Evolutionary conservation across 2,329 filamentous ascomycete species (phyloP).

Genomic region (Zymoseptoria crescenta): DNA sequence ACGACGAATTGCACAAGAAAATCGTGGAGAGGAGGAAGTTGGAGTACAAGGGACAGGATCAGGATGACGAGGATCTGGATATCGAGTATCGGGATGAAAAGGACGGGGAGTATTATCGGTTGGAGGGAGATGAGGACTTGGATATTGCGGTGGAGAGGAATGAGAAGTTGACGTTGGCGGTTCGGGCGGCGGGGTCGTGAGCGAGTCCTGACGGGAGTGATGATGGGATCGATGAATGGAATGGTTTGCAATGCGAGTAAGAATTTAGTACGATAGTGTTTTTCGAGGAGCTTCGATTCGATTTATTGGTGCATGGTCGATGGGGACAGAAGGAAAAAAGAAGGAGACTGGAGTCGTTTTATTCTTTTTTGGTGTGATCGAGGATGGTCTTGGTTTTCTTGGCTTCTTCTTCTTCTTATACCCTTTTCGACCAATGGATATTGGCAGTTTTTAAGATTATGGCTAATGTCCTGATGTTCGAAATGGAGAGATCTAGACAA

Average conservation of each 20-base stretch:
- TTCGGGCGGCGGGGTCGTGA: conserved; percentile 24
- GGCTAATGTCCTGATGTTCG: background rate
- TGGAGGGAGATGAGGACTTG: conserved; percentile 74
- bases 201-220: background rate
- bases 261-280: background rate
- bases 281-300: too few relatives aligned
- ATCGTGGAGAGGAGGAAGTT: conserved; percentile 78
- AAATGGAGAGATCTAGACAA: background rate
- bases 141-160: conserved; percentile 74
- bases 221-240: background rate
- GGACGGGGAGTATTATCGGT: conserved; percentile 62
- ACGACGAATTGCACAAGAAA: conserved; percentile 71
- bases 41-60: conserved; percentile 32
- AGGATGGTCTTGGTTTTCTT: background rate
- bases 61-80: conserved; percentile 50
- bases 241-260: background rate
- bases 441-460: background rate
- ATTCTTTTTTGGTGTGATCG: background rate
- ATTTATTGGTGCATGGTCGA: too few relatives aligned
- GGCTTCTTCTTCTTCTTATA: background rate
- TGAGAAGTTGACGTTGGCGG: conserved; percentile 69
- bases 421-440: background rate
- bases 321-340: too few relatives aligned
- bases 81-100: conserved; percentile 82
- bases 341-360: background rate